A percentile compares a stretch with the other conserved stretches of the same genome.
phyloP scores from a whole-genome alignment of 306 rosid genomes.

The Inga oerstediana region DNA sequence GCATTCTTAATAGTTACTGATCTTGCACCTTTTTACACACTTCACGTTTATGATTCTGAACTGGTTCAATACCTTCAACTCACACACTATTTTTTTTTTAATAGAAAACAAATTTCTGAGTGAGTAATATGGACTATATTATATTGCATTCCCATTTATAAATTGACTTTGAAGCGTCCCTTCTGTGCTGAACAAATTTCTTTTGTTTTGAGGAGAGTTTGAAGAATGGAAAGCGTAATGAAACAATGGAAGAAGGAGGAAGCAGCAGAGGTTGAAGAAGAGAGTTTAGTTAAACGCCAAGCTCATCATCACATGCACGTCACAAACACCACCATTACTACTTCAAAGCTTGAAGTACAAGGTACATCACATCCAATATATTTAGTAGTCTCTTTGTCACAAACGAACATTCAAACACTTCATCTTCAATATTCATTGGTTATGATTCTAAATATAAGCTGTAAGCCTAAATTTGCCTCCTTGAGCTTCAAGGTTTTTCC shows the following conservation, averaged over 20 bases:
- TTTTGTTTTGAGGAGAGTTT: slow-evolving; percentile 8
- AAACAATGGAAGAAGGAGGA: slow-evolving; percentile 34
- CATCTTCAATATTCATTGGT: background rate
- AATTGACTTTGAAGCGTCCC: background rate
- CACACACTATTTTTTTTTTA: background rate
- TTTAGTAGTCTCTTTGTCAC: background rate
- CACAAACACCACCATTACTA: background rate
- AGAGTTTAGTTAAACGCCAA: slow-evolving; percentile 17
- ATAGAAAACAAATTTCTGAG: background rate
- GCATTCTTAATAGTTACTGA: background rate
- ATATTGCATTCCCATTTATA: background rate
- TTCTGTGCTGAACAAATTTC: background rate
- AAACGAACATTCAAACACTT: background rate
- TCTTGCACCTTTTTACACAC: background rate
- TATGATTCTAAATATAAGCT: background rate
- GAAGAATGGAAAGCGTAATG: slow-evolving; percentile 28
- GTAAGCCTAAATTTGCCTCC: background rate
- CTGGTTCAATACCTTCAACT: background rate
- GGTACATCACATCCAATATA: background rate
- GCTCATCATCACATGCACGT: background rate
- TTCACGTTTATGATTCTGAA: background rate
- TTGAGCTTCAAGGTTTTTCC: background rate
- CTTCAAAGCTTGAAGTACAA: slow-evolving; percentile 8
- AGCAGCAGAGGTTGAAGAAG: slow-evolving; percentile 29
- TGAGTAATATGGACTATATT: background rate